Evolutionary conservation across 2,329 filamentous ascomycete species (phyloP), one percentile per base, ranked within the genome.

Genomic region (Penicillium hordei): DNA sequence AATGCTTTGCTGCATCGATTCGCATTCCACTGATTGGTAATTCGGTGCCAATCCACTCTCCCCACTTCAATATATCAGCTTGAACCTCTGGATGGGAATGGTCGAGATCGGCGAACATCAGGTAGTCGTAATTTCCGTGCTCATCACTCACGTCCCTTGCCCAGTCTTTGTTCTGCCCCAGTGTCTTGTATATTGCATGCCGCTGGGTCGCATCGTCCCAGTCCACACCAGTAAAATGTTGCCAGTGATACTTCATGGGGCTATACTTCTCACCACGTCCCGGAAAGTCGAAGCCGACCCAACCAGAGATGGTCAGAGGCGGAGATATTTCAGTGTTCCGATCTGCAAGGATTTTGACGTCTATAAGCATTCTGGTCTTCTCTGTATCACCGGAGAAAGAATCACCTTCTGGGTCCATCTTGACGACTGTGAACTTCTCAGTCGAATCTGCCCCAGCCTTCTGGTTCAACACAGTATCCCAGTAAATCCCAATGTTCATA

Each of bases 71-170:
- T 13, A 90, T 82, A 63, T 91, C 88, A 8, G 80, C 72, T 43
- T 80, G 78, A 12, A 90, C 88, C 63, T 89, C 87, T 0, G 80
- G 78, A 58, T 88, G 81, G 4, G 75, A 73, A 70, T 89, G 88
- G 72, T 90, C 87, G 45, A 91, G 72, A 69, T 91, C 85, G 7
- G 86, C 85, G 65, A 89, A 90, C 86, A 91, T 89, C 31, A 90
- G 79, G 68, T 86, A 89, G 61, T 82, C 80, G 55, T 83, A 86
- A 65, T 91, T 90, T 12, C 88, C 88, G 59, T 85, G 82, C 69
- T 89, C 79, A 36, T 83, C 79, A 34, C 85, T 85, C 3, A 87
- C 86, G 7, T 81, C 80, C 0, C 79, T 69, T 2, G 84, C 83
- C 87, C 87, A 90, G 39, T 79, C 79, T 67, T 89, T 88, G 52